Percentiles rank a stretch among this genome's conserved stretches.
Conservation (phyloP, 495 filamentous ascomycete genomes). For the Neurospora tetrasperma region DNA sequence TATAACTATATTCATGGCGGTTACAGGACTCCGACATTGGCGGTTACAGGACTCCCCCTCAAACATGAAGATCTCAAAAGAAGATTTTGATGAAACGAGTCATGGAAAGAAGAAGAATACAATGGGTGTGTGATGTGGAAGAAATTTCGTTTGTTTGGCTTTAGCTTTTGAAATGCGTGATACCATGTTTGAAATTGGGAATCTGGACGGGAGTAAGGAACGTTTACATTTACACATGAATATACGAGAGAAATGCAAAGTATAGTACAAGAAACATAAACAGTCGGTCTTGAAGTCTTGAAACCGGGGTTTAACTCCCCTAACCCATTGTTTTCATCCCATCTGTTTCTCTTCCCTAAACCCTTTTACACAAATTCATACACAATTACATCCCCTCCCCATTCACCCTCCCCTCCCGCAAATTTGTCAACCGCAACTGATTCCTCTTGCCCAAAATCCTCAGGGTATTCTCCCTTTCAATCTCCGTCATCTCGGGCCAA, state of each 20-base stretch:
- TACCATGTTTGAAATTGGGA: not conserved
- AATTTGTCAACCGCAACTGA: slow-evolving; percentile 44
- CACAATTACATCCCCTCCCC: not conserved
- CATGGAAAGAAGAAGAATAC: not conserved
- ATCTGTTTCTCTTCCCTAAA: not conserved
- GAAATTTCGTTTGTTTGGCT: not conserved
- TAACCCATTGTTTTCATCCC: not conserved
- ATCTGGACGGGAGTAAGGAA: not conserved
- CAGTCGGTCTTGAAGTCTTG: not conserved
- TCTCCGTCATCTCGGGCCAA: slow-evolving; percentile 55
- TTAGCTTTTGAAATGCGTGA: not conserved
- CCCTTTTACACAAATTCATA: not conserved
- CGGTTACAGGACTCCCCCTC: not conserved
- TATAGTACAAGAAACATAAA: not conserved
- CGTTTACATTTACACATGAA: not conserved
- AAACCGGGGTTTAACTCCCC: not conserved
- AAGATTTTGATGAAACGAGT: not conserved
- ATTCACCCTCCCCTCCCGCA: slow-evolving; percentile 31
- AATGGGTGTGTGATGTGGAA: not conserved
- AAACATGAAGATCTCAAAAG: not conserved
- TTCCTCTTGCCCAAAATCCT: slow-evolving; percentile 55
- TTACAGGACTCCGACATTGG: not conserved
- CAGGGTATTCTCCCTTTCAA: slow-evolving; percentile 51
- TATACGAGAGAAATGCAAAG: not conserved
- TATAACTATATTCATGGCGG: not conserved